Conservation (phyloP, 1,284 basidiomycete genomes). For the Papiliotrema nemorosa region DNA sequence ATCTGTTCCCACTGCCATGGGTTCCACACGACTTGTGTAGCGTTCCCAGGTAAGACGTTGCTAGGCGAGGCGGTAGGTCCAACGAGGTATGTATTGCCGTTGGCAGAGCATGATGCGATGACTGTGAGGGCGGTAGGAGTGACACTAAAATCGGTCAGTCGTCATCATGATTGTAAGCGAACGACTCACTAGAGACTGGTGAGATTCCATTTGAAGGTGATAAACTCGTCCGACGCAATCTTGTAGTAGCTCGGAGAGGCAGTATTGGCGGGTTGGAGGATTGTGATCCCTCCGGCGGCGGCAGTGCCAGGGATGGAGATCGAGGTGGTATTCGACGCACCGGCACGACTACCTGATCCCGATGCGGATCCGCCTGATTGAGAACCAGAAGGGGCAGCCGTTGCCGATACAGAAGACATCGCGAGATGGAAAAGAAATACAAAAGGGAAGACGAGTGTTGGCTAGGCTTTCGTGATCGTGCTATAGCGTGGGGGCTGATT, state of each 20-base stretch:
- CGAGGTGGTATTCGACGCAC: constrained; percentile 10
- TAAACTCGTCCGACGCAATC: constrained; percentile 66
- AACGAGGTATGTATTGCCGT: constrained; percentile 82
- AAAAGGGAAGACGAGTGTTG: too few species aligned
- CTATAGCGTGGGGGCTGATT: too few species aligned
- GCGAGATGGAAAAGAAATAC: not conserved
- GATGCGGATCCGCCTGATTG: constrained; percentile 8
- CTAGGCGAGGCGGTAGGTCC: constrained; percentile 62
- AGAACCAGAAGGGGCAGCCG: constrained; percentile 4
- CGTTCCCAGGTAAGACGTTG: constrained; percentile 63
- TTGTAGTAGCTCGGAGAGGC: constrained; percentile 79
- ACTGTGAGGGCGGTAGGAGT: constrained; percentile 72
- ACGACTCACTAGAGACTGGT: constrained; percentile 59
- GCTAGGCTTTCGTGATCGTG: too few species aligned
- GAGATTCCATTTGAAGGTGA: constrained; percentile 92
- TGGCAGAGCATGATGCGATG: constrained; percentile 68
- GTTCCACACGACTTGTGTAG: constrained; percentile 75
- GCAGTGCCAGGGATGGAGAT: constrained; percentile 45
- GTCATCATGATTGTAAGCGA: not conserved
- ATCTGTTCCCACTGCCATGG: constrained; percentile 67
- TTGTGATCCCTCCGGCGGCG: constrained; percentile 44
- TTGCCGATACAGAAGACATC: not conserved
- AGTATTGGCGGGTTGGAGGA: constrained; percentile 66
- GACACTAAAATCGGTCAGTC: constrained; percentile 37
- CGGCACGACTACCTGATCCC: constrained; percentile 5